Conservation (phyloP, 2,329 filamentous ascomycete species). For the Colletotrichum sp. region DNA sequence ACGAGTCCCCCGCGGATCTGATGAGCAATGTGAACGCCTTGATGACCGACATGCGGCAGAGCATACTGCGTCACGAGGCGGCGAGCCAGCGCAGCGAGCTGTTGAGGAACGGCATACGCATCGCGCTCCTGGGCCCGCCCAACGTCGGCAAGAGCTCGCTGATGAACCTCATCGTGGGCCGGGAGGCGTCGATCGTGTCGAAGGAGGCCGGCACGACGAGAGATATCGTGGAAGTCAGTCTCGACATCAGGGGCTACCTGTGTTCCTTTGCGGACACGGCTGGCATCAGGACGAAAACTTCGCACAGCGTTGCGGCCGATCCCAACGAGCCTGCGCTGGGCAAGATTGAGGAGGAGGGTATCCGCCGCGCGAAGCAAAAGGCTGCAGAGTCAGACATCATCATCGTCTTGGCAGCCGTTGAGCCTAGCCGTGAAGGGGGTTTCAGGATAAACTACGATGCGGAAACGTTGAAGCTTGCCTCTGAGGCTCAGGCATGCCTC, state of each 20-base stretch:
- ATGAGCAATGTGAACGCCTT: slow-evolving; percentile 72
- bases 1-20: slow-evolving; percentile 79
- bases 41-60: slow-evolving; percentile 63
- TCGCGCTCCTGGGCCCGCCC: slow-evolving; percentile 87
- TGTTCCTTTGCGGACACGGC: slow-evolving; percentile 97
- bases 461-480: slow-evolving; percentile 61
- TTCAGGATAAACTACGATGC: slow-evolving; percentile 55
- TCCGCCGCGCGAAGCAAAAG: slow-evolving; percentile 81
- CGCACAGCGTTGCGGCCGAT: slow-evolving; percentile 13
- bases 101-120: slow-evolving; percentile 80
- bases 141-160: slow-evolving; percentile 96
- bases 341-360: slow-evolving; percentile 85
- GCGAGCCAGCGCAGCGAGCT: slow-evolving; percentile 86
- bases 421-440: slow-evolving; percentile 44
- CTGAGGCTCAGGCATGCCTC: slow-evolving; percentile 51
- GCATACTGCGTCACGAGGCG: slow-evolving; percentile 72
- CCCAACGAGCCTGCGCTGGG: slow-evolving; percentile 57
- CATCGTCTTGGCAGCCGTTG: slow-evolving; percentile 79
- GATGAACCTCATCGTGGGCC: slow-evolving; percentile 86
- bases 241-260: slow-evolving; percentile 89
- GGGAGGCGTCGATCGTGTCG: slow-evolving; percentile 95
- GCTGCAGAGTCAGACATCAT: slow-evolving; percentile 86
- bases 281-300: slow-evolving; percentile 68
- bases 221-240: slow-evolving; percentile 89
- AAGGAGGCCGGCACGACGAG: slow-evolving; percentile 91